phyloP scores from a whole-genome alignment of 139 green algal genomes.

The Chlamydomonas applanata region DNA sequence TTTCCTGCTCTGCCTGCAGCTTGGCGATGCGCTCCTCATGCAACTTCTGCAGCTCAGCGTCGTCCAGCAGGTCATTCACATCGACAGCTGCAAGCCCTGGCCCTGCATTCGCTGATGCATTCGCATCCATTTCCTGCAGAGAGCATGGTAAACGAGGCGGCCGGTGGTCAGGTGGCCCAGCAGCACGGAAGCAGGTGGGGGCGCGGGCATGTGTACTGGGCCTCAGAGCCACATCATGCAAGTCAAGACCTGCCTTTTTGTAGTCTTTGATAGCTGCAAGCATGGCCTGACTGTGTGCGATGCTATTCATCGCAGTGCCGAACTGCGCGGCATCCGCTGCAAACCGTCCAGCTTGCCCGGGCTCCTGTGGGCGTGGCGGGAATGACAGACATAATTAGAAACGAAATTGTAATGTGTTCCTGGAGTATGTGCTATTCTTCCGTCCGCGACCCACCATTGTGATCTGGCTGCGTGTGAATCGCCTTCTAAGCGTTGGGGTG shows the following conservation, averaged over 20 bases:
- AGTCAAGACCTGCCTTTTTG: conserved; percentile 51
- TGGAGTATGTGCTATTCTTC: too few relatives aligned
- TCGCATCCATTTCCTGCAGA: conserved; percentile 35
- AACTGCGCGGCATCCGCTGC: conserved; percentile 57
- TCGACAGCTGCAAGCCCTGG: conserved; percentile 41
- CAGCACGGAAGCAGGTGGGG: too few relatives aligned
- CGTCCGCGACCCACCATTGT: too few relatives aligned
- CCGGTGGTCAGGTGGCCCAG: neutral
- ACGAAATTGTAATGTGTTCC: too few relatives aligned
- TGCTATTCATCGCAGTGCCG: conserved; percentile 68
- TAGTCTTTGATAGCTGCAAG: conserved; percentile 81
- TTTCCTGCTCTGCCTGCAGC: conserved; percentile 81
- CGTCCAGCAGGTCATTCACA: conserved; percentile 81
- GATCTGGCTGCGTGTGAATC: too few relatives aligned
- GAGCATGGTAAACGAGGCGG: neutral
- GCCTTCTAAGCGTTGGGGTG: too few relatives aligned
- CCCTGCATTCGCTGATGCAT: conserved; percentile 40
- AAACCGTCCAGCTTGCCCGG: neutral
- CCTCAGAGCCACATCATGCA: neutral
- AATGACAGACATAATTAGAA: too few relatives aligned
- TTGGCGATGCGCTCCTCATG: conserved; percentile 69
- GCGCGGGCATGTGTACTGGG: neutral
- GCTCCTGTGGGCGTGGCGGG: too few relatives aligned
- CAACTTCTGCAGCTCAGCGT: conserved; percentile 62
- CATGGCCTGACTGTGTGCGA: conserved; percentile 84